Evolutionary conservation across 768 basidiomycete species (phyloP), one percentile per base, ranked within the genome.

Genomic region (Grammothele lineata): DNA sequence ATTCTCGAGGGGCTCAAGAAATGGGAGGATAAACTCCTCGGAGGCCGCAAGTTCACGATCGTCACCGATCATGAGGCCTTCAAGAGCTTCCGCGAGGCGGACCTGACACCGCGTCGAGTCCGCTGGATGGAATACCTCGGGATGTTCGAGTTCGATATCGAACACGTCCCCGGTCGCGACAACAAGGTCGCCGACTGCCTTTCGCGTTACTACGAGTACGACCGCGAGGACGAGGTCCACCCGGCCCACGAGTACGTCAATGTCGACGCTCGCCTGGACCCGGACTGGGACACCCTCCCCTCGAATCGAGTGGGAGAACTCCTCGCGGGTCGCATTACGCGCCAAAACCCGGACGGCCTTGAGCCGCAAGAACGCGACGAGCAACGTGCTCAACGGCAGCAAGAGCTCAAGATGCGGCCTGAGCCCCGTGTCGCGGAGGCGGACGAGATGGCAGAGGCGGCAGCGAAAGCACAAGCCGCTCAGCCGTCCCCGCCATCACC

Each of bases 11-110:
- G 38, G 2, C 40, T 67, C 0, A 10, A 65, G 3, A 65, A 64
- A 25, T 68, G 60, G 65, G 63, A 66, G 38, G 62, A 67, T 33
- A 64, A 67, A 25, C 50, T 66, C 0, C 37, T 68, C 0, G 61
- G 65, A 14, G 27, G 27, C 1, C 47, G 44, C 7, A 22, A 30
- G 2, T 48, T 68, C 14, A 53, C 27, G 0, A 49, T 69, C 1
- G 43, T 63, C 0, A 64, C 62, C 0, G 62, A 68, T 42, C 66
- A 69, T 39, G 40, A 62, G 21, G 57, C 61, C 0, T 56, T 68
- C 2, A 47, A 52, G 18, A 63, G 63, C 54, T 45, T 69, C 34
- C 57, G 54, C 0, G 52, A 57, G 19, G 19, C 33, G 12, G 32
- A 50, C 1, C 19, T 58, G 26, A 57, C 55, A 0, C 37, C 39